Evolutionary conservation across 805 yeast genomes (phyloP), one percentile per base, ranked within the genome.

Genomic region (Spathaspora sp.): DNA sequence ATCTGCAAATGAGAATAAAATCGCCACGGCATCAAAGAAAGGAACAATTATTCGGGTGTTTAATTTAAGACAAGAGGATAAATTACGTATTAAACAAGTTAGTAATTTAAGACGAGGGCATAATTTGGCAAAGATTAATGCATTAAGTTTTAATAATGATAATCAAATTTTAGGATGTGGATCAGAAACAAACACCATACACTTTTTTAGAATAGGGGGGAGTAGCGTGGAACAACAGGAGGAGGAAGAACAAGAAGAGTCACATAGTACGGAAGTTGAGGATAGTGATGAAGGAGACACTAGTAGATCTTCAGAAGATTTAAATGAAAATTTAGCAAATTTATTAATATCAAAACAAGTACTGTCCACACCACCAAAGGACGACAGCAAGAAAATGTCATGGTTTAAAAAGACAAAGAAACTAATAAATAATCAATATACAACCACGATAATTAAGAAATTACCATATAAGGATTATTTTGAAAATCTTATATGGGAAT

Each of bases 11-110:
- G 59, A 62, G 46, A 43, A 51, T 14, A 60, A 60, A 17, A 66
- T 75, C 8, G 77, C 77, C 2, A 69, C 77, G 2, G 78, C 79
- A 2, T 70, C 76, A 1, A 55, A 65, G 17, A 75, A 72, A 52
- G 79, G 79, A 7, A 75, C 79, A 8, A 74, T 75, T 12, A 61
- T 75, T 1, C 59, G 78, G 14, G 70, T 72, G 2, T 66, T 66
- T 52, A 66, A 63, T 51, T 49, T 69, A 7, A 45, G 49, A 9
- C 50, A 49, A 10, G 49, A 47, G 17, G 56, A 52, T 32, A 51
- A 56, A 8, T 49, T 66, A 32, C 51, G 46, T 2, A 56, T 74
- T 12, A 51, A 59, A 12, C 70, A 63, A 42, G 67, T 70, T 17
- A 65, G 61, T 17, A 70, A 66, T 49, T 64, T 75, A 31, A 60